Evolutionary conservation across 352 stramenopile species (phyloP).

Genomic region (Plasmopara viticola): DNA sequence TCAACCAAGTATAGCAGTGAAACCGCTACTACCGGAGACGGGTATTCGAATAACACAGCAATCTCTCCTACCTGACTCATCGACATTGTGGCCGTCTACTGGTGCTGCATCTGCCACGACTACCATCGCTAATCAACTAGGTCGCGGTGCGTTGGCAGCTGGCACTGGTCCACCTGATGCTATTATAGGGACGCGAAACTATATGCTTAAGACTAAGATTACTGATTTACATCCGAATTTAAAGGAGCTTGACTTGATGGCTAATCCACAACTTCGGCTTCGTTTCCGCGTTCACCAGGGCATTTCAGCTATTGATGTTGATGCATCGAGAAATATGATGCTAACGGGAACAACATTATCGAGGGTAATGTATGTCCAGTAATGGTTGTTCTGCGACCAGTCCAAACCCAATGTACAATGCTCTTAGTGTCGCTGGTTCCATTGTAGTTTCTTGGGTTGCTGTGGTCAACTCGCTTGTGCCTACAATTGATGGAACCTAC

Average conservation of each 20-base stretch:
- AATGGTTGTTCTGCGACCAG: neutral
- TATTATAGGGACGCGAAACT: too few species aligned
- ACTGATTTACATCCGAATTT: too few species aligned
- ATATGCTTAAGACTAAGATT: too few species aligned
- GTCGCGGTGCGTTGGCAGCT: too few species aligned
- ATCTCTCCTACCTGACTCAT: neutral
- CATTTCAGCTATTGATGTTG: neutral
- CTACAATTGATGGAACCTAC: too few species aligned
- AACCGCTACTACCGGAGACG: too few species aligned
- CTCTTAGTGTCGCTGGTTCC: neutral
- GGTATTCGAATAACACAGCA: too few species aligned
- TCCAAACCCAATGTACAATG: neutral
- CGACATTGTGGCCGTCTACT: neutral
- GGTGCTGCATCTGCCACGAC: neutral
- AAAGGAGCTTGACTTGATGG: too few species aligned
- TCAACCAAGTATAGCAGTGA: too few species aligned
- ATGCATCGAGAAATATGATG: neutral
- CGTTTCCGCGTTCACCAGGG: slow-evolving; percentile 1
- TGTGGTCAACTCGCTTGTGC: neutral
- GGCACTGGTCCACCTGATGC: too few species aligned
- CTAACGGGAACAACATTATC: neutral
- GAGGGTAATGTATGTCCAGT: slow-evolving; percentile 1
- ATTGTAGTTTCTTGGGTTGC: neutral
- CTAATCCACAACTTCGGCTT: neutral
- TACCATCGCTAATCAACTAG: too few species aligned